A percentile compares a stretch with the other conserved stretches of the same genome.
Evolutionary conservation across 495 filamentous ascomycete species (phyloP).

Genomic region (Sabuloglossum arenarium): DNA sequence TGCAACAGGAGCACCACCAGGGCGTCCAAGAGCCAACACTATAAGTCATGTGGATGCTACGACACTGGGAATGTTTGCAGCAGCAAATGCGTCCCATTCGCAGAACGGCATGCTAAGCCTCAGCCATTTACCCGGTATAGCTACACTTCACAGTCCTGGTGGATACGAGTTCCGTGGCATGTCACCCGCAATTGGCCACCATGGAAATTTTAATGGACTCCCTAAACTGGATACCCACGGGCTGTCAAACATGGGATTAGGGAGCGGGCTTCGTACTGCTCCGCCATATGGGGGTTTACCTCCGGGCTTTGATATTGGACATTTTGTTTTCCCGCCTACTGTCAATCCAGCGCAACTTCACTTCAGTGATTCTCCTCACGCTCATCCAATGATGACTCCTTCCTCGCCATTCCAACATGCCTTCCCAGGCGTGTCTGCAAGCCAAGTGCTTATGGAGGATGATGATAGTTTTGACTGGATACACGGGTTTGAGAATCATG

Average conservation of each 20-base stretch:
- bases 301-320: constrained; percentile 54
- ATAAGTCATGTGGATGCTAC: constrained; percentile 82
- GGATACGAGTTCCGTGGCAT: constrained; percentile 49
- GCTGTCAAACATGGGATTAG: constrained; percentile 37
- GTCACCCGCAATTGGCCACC: constrained; percentile 41
- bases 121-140: constrained; percentile 14
- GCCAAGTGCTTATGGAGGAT: constrained; percentile 35
- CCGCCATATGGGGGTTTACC: constrained; percentile 50
- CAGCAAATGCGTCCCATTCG: neutral
- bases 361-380: constrained; percentile 64
- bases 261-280: constrained; percentile 54
- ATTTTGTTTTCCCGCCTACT: constrained; percentile 43
- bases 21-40: constrained; percentile 87
- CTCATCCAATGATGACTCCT: constrained; percentile 44
- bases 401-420: constrained; percentile 52
- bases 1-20: constrained; percentile 27
- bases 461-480: constrained; percentile 75
- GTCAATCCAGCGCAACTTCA: constrained; percentile 95
- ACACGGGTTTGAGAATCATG: constrained; percentile 54
- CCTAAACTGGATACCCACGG: constrained; percentile 69
- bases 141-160: constrained; percentile 40
- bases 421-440: constrained; percentile 32
- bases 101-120: constrained; percentile 1
- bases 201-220: constrained; percentile 42
- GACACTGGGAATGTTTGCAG: constrained; percentile 50